Conservation (phyloP, 768 basidiomycete species). For the Cyathus striatus region DNA sequence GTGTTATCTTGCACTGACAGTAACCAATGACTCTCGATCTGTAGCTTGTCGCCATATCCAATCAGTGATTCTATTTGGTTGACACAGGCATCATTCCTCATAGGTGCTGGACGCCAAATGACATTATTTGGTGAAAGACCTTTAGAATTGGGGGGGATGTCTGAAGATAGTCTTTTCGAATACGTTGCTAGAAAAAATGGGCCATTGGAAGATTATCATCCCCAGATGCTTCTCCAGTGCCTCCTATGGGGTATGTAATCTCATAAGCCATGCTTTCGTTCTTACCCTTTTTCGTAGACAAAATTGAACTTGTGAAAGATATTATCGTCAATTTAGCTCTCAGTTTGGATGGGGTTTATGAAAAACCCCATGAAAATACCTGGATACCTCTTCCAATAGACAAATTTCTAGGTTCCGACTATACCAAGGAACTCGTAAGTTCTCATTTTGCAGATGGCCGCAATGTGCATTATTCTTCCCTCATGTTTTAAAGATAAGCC, state of each 20-base stretch:
- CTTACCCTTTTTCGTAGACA: slow-evolving; percentile 42
- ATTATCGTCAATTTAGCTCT: slow-evolving; percentile 67
- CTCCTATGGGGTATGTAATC: slow-evolving; percentile 76
- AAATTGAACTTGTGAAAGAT: slow-evolving; percentile 79
- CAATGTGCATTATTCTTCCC: neutral
- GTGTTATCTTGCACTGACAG: neutral
- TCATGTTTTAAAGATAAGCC: neutral
- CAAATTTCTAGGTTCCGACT: slow-evolving; percentile 42
- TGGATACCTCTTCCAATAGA: slow-evolving; percentile 57
- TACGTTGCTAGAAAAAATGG: slow-evolving; percentile 81
- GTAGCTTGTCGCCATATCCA: slow-evolving; percentile 70
- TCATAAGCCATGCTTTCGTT: neutral
- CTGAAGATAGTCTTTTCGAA: slow-evolving; percentile 62
- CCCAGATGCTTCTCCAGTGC: slow-evolving; percentile 89
- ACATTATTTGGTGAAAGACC: slow-evolving; percentile 58
- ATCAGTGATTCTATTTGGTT: slow-evolving; percentile 94
- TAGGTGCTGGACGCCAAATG: slow-evolving; percentile 82
- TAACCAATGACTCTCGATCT: too few species aligned
- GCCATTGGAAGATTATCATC: slow-evolving; percentile 87
- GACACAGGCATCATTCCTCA: slow-evolving; percentile 72
- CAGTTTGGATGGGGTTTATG: slow-evolving; percentile 21
- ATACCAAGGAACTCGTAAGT: slow-evolving; percentile 8
- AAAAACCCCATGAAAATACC: slow-evolving; percentile 13
- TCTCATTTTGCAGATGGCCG: neutral
- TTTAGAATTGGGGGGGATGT: slow-evolving; percentile 8